Percentiles rank a stretch among this genome's conserved stretches.
Evolutionary conservation across 2,329 filamentous ascomycete species (phyloP).

Genomic region (Dissoconium aciculare): DNA sequence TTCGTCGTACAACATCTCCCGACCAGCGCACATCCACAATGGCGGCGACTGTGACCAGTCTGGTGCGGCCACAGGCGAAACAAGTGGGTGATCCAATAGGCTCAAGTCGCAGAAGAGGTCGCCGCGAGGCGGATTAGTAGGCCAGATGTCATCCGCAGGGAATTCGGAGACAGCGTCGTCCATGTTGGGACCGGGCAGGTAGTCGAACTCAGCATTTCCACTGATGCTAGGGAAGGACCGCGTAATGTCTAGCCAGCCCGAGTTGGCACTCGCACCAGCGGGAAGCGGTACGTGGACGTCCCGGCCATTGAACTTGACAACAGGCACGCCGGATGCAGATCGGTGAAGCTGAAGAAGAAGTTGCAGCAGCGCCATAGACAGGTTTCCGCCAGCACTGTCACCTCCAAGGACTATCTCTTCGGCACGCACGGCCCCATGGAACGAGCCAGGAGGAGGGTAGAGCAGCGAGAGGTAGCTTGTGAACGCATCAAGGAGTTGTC

Average conservation of each 20-base stretch:
- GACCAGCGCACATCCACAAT: slow-evolving; percentile 51
- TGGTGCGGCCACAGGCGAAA: slow-evolving; percentile 41
- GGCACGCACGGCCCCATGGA: slow-evolving; percentile 50
- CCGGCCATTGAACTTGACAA: slow-evolving; percentile 46
- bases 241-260: slow-evolving; percentile 58
- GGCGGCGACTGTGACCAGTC: slow-evolving; percentile 52
- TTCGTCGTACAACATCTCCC: slow-evolving; percentile 60
- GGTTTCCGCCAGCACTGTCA: slow-evolving; percentile 62
- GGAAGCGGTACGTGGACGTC: slow-evolving; percentile 48
- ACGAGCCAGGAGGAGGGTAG: slow-evolving; percentile 52
- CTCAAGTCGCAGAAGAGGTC: slow-evolving; percentile 33
- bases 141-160: slow-evolving; percentile 37
- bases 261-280: slow-evolving; percentile 46
- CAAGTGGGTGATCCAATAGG: slow-evolving; percentile 48
- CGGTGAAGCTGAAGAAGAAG: slow-evolving; percentile 49
- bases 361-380: slow-evolving; percentile 52
- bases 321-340: slow-evolving; percentile 27
- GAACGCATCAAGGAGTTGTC: slow-evolving; percentile 57
- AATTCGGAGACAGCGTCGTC: slow-evolving; percentile 23
- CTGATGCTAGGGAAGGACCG: slow-evolving; percentile 45
- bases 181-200: slow-evolving; percentile 38
- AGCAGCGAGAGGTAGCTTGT: slow-evolving; percentile 58
- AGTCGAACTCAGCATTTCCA: slow-evolving; percentile 44
- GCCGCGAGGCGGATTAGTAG: slow-evolving; percentile 30
- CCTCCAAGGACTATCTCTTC: slow-evolving; percentile 56